Percentiles rank a stretch among this genome's conserved stretches.
These are phyloP conservation scores for Cladosporium sp. DNA, from an alignment of 2,329 filamentous ascomycete genomes.

Conservation along the genomic window DNA sequence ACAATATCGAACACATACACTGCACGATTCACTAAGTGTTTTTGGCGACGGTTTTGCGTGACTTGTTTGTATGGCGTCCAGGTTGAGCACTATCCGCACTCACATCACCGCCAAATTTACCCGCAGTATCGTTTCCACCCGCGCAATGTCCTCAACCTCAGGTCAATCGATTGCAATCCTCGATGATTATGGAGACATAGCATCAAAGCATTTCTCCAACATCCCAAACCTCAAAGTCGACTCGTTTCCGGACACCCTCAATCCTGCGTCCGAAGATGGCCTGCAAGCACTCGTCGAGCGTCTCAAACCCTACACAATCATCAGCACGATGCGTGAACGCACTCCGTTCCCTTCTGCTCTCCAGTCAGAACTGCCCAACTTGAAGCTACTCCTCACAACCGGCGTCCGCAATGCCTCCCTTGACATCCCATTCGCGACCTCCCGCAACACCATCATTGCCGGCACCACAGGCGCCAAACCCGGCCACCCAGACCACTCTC, in stretches of 20 bases:
- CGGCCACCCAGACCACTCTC: conserved; percentile 11
- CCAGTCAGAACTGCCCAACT: conserved; percentile 65
- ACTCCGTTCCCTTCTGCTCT: conserved; percentile 69
- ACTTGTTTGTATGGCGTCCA: background rate
- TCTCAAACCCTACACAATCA: conserved; percentile 65
- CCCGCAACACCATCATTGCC: conserved; percentile 58
- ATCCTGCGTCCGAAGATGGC: conserved; percentile 58
- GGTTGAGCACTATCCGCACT: conserved; percentile 1
- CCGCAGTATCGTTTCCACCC: background rate
- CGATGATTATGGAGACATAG: conserved; percentile 32
- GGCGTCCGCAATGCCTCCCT: conserved; percentile 66
- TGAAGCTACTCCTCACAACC: conserved; percentile 72
- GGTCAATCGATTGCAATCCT: conserved; percentile 28
- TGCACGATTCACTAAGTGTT: no score
- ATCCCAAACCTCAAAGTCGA: conserved; percentile 48
- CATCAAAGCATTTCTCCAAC: conserved; percentile 28
- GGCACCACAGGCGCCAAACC: conserved; percentile 50
- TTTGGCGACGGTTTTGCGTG: background rate
- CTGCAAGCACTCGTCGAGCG: conserved; percentile 58
- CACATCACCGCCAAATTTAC: background rate
- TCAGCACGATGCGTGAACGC: conserved; percentile 79
- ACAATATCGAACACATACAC: background rate
- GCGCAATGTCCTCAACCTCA: conserved; percentile 8
- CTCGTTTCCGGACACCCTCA: conserved; percentile 66
- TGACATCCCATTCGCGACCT: conserved; percentile 58